Base-by-base conservation (phyloP, 2,329 filamentous ascomycete genomes). In the Venturiaceae sp. region DNA sequence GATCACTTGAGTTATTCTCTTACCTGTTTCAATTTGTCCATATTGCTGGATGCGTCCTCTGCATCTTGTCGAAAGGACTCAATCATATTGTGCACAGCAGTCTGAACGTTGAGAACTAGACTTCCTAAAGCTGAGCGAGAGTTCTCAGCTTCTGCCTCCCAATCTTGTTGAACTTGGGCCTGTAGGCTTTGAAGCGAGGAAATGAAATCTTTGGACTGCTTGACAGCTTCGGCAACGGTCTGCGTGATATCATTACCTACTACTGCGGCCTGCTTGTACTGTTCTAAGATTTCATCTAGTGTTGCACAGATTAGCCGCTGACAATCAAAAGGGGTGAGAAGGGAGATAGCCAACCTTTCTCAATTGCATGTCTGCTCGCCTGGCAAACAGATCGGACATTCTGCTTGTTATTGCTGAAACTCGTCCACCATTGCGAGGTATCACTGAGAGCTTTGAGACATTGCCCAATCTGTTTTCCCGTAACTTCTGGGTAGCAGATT, bases 301-400 rank as follows among this genome's bases (percentile, higher is more conserved):
- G n/a, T 39, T 11, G 11, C n/a, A 53, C 7, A 36, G 3, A 30
- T 53, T 37, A 53, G 52, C 34, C 28, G 19, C 41, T 16, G 23
- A 26, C 19, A 21, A n/a, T 16, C 13, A 50, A 26, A 16, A 50
- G 19, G 44, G 11, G 41, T 13, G 3, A n/a, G n/a, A 7, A 39
- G 36, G 11, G 11, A 39, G 1, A 1, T 37, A 41, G 57, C 63
- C 59, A 67, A 71, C 78, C 79, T 65, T 80, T 82, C 59, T 86
- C 83, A 14, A 80, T 76, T 56, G 83, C 79, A 44, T 77, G 71
- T 37, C 83, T 77, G 44, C 80, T 78, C 30, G 83, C 82, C 61
- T 84, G 79, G 62, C 85, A 87, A 63, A 87, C 81, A 19, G 83
- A 70, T 46, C 82, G 72, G 2, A 83, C 83, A 62, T 84, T 83